A percentile compares a stretch with the other conserved stretches of the same genome.
phyloP scores from a whole-genome alignment of 2,329 filamentous ascomycete genomes.

The Aspergillus chevalieri region DNA sequence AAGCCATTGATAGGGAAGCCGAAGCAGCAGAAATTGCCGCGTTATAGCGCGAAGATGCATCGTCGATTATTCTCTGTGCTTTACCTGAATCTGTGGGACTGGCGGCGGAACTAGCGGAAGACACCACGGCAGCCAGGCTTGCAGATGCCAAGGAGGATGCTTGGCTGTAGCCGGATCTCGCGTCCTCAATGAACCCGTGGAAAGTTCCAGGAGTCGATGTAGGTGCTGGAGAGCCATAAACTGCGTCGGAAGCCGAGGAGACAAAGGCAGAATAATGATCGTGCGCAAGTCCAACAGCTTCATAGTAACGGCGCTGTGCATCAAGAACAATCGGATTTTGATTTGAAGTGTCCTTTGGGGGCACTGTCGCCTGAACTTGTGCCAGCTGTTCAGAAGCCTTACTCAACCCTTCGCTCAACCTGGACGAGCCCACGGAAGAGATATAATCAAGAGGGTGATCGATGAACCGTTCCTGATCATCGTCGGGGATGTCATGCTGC shows the following conservation, averaged over 20 bases:
- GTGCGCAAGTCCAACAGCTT: slow-evolving; percentile 70
- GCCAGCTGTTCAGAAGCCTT: slow-evolving; percentile 67
- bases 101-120: slow-evolving; percentile 35
- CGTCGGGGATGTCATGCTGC: slow-evolving; percentile 46
- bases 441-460: slow-evolving; percentile 51
- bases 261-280: slow-evolving; percentile 72
- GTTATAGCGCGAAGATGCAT: slow-evolving; percentile 42
- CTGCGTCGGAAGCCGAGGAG: slow-evolving; percentile 62
- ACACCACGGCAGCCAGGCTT: slow-evolving; percentile 34
- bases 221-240: slow-evolving; percentile 57
- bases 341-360: slow-evolving; percentile 55
- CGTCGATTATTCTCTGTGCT: slow-evolving; percentile 34
- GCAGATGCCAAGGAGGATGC: slow-evolving; percentile 35
- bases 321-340: slow-evolving; percentile 52
- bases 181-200: slow-evolving; percentile 29
- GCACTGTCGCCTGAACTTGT: slow-evolving; percentile 60
- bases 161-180: slow-evolving; percentile 30
- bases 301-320: slow-evolving; percentile 66
- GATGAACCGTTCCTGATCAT: slow-evolving; percentile 41
- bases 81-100: slow-evolving; percentile 29
- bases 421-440: slow-evolving; percentile 63
- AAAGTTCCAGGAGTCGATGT: slow-evolving; percentile 23
- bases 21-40: slow-evolving; percentile 41
- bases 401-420: slow-evolving; percentile 63
- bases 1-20: slow-evolving; percentile 33